Evolutionary conservation across 1,284 basidiomycete genomes (phyloP).

Genomic region (Tilletia walkeri): DNA sequence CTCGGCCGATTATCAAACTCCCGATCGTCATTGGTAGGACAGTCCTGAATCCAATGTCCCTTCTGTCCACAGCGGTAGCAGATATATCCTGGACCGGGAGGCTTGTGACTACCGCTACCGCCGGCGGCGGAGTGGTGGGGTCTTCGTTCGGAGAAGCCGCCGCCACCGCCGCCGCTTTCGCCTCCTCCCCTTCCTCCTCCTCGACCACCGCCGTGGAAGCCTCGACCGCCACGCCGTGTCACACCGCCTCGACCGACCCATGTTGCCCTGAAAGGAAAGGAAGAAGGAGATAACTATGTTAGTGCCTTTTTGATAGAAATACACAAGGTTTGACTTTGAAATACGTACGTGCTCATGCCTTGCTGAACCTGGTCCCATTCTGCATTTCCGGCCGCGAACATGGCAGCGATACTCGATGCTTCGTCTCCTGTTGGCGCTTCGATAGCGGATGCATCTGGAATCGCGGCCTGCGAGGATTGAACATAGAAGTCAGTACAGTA

Average conservation of each 20-base stretch:
- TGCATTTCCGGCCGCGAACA: constrained; percentile 85
- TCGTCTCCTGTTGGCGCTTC: constrained; percentile 32
- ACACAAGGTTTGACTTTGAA: not conserved
- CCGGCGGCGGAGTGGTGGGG: constrained; percentile 14
- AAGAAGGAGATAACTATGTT: too few relatives aligned
- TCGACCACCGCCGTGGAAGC: not conserved
- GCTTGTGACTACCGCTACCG: not conserved
- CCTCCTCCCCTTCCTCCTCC: constrained; percentile 6
- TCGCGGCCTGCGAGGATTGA: not conserved
- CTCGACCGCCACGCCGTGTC: constrained; percentile 39
- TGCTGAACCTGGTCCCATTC: constrained; percentile 96
- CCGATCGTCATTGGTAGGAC: constrained; percentile 93
- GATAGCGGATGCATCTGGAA: not conserved
- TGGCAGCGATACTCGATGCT: constrained; percentile 70
- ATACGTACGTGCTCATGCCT: constrained; percentile 90
- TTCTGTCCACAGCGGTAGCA: constrained; percentile 98
- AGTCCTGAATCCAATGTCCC: constrained; percentile 96
- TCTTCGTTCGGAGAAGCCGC: constrained; percentile 2
- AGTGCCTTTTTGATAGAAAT: not conserved
- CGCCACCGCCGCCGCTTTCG: not conserved
- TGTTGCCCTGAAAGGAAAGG: constrained; percentile 30
- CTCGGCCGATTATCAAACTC: constrained; percentile 90
- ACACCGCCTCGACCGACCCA: constrained; percentile 47
- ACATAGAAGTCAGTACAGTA: not conserved
- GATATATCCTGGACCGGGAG: constrained; percentile 75